Base-by-base conservation (phyloP, 163 green algal genomes). In the Smithsoniella earleae region DNA sequence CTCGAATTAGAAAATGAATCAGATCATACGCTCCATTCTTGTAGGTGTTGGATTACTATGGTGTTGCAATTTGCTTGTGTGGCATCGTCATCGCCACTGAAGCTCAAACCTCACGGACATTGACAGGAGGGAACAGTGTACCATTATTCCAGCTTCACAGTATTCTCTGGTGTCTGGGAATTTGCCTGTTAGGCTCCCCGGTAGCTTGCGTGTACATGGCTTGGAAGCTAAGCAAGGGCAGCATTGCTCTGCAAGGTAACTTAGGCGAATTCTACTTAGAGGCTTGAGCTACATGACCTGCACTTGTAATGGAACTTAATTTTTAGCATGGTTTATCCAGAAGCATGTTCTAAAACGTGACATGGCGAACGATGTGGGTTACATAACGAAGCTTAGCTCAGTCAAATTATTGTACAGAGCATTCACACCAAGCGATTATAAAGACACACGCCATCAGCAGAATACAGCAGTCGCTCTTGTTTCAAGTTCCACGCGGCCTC, bases 141-240 rank as follows among this genome's bases (percentile, higher is more conserved):
- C n/a, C n/a, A n/a, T n/a, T n/a, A n/a, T n/a, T n/a, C n/a, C n/a
- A n/a, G n/a, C n/a, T n/a, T n/a, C n/a, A n/a, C n/a, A n/a, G n/a
- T n/a, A n/a, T n/a, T n/a, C 49, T 64, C 5, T 69, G 58, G 58
- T 36, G 18, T 43, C n/a, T 34, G 3, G 58, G 58, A 37, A 34
- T 69, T 5, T 38, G 31, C 13, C 6, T 69, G 8, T 33, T 69
- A 30, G 58, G 58, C 20, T 45, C 30, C 58, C 58, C 58, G 20
- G 34, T 69, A 13, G 58, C 58, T n/a, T 69, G 58, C 27, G 25
- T 69, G 1, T 69, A 69, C 58, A 69, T 69, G n/a, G 58, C 25
- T 43, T 1, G 31, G 25, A 30, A 31, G 43, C 18, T 36, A 36
- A n/a, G 30, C 10, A 69, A 69, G 34, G 58, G 27, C 3, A 38